Evolutionary conservation across 805 yeast species (phyloP).

Genomic region (Kodamaea kaohsiungensis): DNA sequence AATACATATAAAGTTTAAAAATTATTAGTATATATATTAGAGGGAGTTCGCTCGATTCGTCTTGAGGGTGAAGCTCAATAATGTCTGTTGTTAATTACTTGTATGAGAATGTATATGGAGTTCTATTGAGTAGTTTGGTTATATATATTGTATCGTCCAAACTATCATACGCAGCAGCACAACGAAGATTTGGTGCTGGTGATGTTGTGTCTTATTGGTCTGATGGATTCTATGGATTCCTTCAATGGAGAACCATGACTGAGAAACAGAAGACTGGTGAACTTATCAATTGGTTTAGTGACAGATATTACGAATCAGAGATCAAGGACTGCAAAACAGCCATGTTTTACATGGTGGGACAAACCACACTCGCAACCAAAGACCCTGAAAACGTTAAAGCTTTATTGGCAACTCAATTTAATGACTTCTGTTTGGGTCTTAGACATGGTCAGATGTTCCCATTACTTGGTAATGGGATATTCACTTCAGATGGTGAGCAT

Average conservation of each 20-base stretch:
- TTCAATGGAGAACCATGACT: not conserved
- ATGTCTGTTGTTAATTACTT: not conserved
- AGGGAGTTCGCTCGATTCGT: too few species aligned
- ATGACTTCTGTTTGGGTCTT: conserved; percentile 19
- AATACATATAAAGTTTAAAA: too few species aligned
- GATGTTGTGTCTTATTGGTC: not conserved
- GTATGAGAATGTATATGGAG: not conserved
- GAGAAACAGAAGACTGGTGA: not conserved
- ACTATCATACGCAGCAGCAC: not conserved
- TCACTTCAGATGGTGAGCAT: conserved; percentile 20
- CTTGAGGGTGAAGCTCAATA: not conserved
- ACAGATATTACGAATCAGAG: not conserved
- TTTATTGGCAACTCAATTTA: conserved; percentile 21
- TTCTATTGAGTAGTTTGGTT: not conserved
- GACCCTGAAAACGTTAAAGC: conserved; percentile 26
- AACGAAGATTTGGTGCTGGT: not conserved
- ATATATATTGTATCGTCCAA: not conserved
- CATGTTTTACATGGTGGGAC: not conserved
- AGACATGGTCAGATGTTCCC: conserved; percentile 17
- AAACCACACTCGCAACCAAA: conserved; percentile 12
- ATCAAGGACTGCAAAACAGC: not conserved
- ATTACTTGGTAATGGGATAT: conserved; percentile 22
- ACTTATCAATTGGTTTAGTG: not conserved
- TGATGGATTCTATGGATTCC: not conserved
- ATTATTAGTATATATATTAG: not conserved